Conservation (phyloP, 169 alveolate genomes). For the Plasmodium knowlesi region DNA sequence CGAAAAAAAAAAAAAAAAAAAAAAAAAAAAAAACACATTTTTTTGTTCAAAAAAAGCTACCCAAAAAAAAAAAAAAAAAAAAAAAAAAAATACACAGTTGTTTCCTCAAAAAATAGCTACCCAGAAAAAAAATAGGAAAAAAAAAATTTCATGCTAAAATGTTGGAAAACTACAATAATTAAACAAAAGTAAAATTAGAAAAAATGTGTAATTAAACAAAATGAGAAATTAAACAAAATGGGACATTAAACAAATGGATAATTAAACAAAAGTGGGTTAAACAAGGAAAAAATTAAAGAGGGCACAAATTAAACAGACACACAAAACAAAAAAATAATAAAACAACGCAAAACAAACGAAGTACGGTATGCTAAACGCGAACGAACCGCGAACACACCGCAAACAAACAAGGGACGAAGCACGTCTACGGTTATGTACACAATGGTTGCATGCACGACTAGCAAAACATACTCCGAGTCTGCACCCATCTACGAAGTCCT, state of each 20-base stretch:
- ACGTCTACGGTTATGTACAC: not conserved
- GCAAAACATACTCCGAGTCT: not conserved
- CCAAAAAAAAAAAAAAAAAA: not conserved
- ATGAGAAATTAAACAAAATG: not conserved
- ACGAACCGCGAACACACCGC: not conserved
- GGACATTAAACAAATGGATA: not conserved
- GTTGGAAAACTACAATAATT: not conserved
- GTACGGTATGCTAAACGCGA: not conserved
- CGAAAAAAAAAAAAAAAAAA: conserved; percentile 1
- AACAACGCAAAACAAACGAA: not conserved
- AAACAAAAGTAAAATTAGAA: not conserved
- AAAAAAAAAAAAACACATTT: not conserved
- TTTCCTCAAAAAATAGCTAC: not conserved
- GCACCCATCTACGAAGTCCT: not conserved
- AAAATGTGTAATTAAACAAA: not conserved
- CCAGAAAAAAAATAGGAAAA: not conserved
- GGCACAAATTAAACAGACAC: not conserved
- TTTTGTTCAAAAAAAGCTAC: conserved; percentile 6
- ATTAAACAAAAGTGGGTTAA: not conserved
- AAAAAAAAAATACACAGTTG: not conserved
- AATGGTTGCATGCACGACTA: not conserved
- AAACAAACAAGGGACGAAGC: not conserved
- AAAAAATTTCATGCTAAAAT: not conserved
- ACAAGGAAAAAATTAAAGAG: not conserved
- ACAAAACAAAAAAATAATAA: not conserved